Evolutionary conservation across 2,329 filamentous ascomycete genomes (phyloP), one percentile per base, ranked within the genome.

Genomic region (Aspergillus thermomutatus): DNA sequence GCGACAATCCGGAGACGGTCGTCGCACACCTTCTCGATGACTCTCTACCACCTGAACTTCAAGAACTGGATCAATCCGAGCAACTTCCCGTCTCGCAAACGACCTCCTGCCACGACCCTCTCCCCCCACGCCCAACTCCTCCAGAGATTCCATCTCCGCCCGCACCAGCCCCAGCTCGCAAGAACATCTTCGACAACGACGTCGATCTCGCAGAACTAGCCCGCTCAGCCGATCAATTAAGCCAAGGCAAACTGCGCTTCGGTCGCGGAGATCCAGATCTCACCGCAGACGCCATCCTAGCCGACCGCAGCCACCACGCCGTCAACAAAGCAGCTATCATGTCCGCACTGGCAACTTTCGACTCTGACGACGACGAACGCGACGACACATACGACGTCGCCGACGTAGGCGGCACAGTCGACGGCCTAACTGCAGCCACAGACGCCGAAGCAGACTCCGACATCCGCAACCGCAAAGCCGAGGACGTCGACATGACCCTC

Each of bases 371-470:
- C 64, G 94, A 99, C 71, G 94, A 99, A 76, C 85, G 92, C 37
- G 94, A 99, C 72, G 94, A 99, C 72, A 97, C 93, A 0, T 99
- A 99, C 70, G 94, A 99, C 66, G 86, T 88, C 1, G 91, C 87
- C 50, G 94, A 97, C 68, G 91, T 97, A 2, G 94, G 94, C 37
- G 92, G 93, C 23, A 90, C 90, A 0, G 87, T 97, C 3, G 92
- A 96, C 64, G 80, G 82, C 19, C 75, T 76, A 4, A 72, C 71
- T 3, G 63, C 77, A 2, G 79, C 72, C 47, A 68, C 77, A 49
- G 80, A 80, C 45, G 63, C 64, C 10, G 80, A 83, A 49, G 73
- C 83, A 5, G 80, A 85, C n/a, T 80, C 82, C 37, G 83, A 85
- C 52, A 80, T 83, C 56, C 75, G 75, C 14, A 58, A 45, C 9